Evolutionary conservation across 805 yeast species (phyloP), one percentile per base, ranked within the genome.

Genomic region (Saturnispora kantuleensis): DNA sequence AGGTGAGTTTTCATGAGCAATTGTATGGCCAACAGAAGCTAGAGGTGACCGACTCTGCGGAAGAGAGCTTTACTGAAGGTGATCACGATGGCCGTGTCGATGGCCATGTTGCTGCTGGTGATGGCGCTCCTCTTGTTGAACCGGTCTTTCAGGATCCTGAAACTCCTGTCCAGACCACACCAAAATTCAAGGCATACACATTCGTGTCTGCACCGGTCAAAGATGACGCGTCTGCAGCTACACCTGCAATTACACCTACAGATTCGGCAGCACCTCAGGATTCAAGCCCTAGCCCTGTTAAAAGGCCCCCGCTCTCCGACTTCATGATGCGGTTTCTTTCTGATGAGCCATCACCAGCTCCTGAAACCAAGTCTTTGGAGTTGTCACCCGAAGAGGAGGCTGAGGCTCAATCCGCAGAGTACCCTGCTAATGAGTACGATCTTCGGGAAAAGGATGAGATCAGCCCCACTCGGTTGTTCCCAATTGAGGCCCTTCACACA

Each of bases 1-100:
- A 67, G 41, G 45, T 48, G 31, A 49, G 53, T 35, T 34, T 31
- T 17, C 36, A 40, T 15, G 47, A 45, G 10, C 43, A 43, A 15
- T 29, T 46, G 8, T 47, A 39, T 38, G 46, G 44, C 12, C 13
- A 13, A 7, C 36, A 28, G 26, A 21, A 21, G 8, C 30, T 28
- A 44, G 37, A 15, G 38, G 41, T 16, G 38, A 47, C 10, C 34
- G 47, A 38, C 2, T n/a, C 28, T 31, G 28, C 7, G n/a, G 41
- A 17, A n/a, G 46, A 36, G 1, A 26, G 16, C 31, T 13, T 10
- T n/a, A 12, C 5, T 7, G 37, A 38, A 7, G 37, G 28, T 11
- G 26, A 7, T 3, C n/a, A 28, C 5, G 30, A 36, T 31, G 13
- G 2, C 10, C 18, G 30, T 6, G n/a, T 13, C 26, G 32, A 21